Percentiles rank a stretch among this genome's conserved stretches.
phyloP scores from a whole-genome alignment of 1,139 yeast species.

The Pichia sp. region DNA sequence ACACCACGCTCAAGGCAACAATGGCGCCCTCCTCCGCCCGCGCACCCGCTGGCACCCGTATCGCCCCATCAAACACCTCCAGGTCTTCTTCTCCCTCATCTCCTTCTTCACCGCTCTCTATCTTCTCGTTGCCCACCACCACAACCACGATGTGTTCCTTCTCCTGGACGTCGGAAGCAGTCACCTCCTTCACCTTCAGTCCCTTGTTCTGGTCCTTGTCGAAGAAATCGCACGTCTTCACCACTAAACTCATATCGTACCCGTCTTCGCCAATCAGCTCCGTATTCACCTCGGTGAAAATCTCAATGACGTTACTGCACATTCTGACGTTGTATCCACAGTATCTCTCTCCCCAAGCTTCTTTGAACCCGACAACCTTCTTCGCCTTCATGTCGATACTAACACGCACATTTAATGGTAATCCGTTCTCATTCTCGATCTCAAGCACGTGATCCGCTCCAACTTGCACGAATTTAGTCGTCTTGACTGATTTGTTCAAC shows the following conservation, averaged over 20 bases:
- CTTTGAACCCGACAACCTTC: conserved; percentile 66
- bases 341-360: conserved; percentile 68
- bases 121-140: neutral
- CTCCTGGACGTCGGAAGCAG: neutral
- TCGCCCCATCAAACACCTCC: conserved; percentile 2
- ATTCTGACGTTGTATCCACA: conserved; percentile 76
- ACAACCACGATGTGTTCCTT: neutral
- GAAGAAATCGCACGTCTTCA: conserved; percentile 66
- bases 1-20: conserved; percentile 2
- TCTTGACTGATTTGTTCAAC: conserved; percentile 45
- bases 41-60: conserved; percentile 5
- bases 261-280: conserved; percentile 44
- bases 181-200: neutral
- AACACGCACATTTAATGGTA: conserved; percentile 78
- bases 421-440: conserved; percentile 48
- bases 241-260: conserved; percentile 63
- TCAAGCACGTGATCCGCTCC: conserved; percentile 62
- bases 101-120: neutral
- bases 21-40: conserved; percentile 6
- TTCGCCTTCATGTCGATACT: conserved; percentile 67
- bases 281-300: conserved; percentile 61
- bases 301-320: conserved; percentile 55
- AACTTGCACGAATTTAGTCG: conserved; percentile 72
- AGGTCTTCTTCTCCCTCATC: neutral
- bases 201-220: conserved; percentile 24